Percentiles rank a stretch among this genome's conserved stretches.
Conservation (phyloP, 148 eudicot genomes). For the Rhododendron griersonianum region DNA sequence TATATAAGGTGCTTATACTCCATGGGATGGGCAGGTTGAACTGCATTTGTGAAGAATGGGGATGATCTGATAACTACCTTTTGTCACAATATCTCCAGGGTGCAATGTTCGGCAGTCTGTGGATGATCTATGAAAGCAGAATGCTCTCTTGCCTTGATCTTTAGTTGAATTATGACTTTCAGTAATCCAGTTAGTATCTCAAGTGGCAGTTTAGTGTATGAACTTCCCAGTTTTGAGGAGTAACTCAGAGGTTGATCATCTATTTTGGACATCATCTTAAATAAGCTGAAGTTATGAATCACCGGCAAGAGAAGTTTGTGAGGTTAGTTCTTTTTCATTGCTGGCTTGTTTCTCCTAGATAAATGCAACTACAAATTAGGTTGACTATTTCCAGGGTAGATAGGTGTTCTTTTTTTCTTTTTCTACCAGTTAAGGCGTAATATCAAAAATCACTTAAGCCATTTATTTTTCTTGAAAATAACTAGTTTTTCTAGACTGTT, state of each 20-base stretch:
- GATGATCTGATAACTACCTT: not conserved
- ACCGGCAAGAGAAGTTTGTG: conserved; percentile 37
- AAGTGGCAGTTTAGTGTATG: not conserved
- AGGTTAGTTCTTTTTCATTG: conserved; percentile 31
- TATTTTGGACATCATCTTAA: not conserved
- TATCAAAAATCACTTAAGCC: not conserved
- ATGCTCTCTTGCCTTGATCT: not conserved
- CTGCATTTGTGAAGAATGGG: not conserved
- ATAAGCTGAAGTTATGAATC: conserved; percentile 28
- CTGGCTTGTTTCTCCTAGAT: not conserved
- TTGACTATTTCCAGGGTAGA: not conserved
- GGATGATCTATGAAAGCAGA: not conserved
- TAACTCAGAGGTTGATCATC: conserved; percentile 6
- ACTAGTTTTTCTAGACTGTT: not conserved
- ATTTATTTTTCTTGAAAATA: not conserved
- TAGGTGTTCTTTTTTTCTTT: not conserved
- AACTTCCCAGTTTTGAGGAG: not conserved
- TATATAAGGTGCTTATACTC: not conserved
- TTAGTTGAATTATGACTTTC: not conserved
- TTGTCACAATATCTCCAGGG: conserved; percentile 8
- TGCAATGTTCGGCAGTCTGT: not conserved
- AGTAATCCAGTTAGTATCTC: not conserved
- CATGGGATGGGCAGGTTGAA: not conserved
- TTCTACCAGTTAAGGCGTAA: not conserved
- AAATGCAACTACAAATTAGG: not conserved